Evolutionary conservation across 2,329 filamentous ascomycete species (phyloP).

Genomic region (Sarocladiaceae sp.): DNA sequence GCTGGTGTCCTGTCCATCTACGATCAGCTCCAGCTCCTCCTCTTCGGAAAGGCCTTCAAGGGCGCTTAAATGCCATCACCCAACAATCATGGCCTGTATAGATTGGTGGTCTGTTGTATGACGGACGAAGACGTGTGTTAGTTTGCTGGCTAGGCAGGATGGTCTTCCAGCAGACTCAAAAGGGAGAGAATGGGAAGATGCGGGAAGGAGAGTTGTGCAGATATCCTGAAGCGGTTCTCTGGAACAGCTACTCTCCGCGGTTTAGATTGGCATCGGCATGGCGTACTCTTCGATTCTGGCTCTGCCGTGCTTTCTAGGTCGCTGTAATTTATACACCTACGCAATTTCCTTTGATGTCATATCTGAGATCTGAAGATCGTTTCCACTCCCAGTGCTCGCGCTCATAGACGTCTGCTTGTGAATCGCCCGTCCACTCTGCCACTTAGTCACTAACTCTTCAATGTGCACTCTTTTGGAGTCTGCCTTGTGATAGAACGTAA

Average conservation of each 20-base stretch:
- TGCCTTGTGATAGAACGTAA: too few relatives aligned
- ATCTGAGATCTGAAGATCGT: not conserved
- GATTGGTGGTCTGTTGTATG: conserved; percentile 29
- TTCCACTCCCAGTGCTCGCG: not conserved
- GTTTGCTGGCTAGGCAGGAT: conserved; percentile 20
- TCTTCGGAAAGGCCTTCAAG: conserved; percentile 99
- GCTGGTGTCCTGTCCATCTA: conserved; percentile 99
- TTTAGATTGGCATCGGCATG: conserved; percentile 47
- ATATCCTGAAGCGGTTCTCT: conserved; percentile 34
- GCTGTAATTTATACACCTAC: conserved; percentile 61
- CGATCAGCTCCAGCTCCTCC: conserved; percentile 97
- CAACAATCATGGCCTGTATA: conserved; percentile 34
- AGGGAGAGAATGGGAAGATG: conserved; percentile 40
- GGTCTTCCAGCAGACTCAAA: conserved; percentile 38
- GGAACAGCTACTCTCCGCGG: conserved; percentile 38
- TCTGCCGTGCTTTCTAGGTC: conserved; percentile 46
- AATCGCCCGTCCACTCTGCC: too few relatives aligned
- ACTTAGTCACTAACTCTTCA: too few relatives aligned
- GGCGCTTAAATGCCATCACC: conserved; percentile 41
- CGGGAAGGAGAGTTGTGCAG: conserved; percentile 38
- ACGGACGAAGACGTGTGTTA: conserved; percentile 28
- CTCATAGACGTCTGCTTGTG: not conserved
- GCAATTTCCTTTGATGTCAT: conserved; percentile 44
- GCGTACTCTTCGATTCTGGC: conserved; percentile 39
- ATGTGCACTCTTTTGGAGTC: too few relatives aligned